Base-by-base conservation (phyloP, 2,329 filamentous ascomycete genomes). In the Fusarium anguioides region DNA sequence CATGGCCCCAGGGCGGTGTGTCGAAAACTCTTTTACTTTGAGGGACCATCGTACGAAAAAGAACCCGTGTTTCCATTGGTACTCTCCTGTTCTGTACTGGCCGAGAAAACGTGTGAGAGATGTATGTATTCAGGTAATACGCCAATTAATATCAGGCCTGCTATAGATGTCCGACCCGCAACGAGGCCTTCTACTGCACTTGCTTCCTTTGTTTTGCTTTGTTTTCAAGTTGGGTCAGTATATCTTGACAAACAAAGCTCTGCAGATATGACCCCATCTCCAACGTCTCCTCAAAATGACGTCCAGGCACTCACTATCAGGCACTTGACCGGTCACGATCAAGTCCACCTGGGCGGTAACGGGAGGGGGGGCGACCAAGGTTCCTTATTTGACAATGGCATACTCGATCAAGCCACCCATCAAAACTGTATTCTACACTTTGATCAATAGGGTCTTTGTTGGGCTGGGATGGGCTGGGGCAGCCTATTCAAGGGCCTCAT, bases 381-480 rank as follows among this genome's bases (percentile, higher is more conserved):
- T 37, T 61, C 40, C 65, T 75, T 68, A 78, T 79, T 78, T 72
- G 77, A 68, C 76, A 77, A 79, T 78, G 72, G 70, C 68, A 55
- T 14, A 8, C 33, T 39, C 60, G 39, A 50, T 45, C 52, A 55
- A 64, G 58, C 54, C 55, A 65, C 58, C 42, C 31, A 41, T 53
- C 33, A 39, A 60, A 60, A 31, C 14, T 27, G 18, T 31, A 40
- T 54, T 33, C 44, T 53, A 35, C 39, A 49, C 36, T 47, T 59
- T 64, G 56, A 35, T 59, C 50, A 31, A 26, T 41, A 64, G 52
- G 50, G 47, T 36, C 31, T 37, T n/a, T n/a, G n/a, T n/a, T n/a
- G n/a, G 46, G 47, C 51, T 56, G 46, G 36, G 49, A 27, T 45
- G 45, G 23, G 46, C 36, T 31, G 41, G 60, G 33, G 59, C 35